Conservation (phyloP, 2,329 filamentous ascomycete genomes). For the Trichophyton equinum region DNA sequence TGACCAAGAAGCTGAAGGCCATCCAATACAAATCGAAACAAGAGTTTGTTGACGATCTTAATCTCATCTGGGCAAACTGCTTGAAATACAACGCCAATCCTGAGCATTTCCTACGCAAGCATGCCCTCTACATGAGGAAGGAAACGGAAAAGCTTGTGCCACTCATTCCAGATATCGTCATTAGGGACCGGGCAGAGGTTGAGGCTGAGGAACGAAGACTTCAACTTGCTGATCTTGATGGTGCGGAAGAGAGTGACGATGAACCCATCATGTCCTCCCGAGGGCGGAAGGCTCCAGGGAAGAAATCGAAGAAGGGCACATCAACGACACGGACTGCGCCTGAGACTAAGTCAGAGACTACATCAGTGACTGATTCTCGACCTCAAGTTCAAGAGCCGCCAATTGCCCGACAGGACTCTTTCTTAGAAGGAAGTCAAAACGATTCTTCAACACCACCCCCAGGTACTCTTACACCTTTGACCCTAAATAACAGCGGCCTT, state of each 20-base stretch:
- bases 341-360: constrained; percentile 20
- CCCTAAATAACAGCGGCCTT: constrained; percentile 53
- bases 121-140: constrained; percentile 92
- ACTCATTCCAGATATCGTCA: constrained; percentile 81
- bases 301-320: constrained; percentile 60
- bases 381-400: constrained; percentile 22
- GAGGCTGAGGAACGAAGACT: constrained; percentile 74
- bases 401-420: constrained; percentile 59
- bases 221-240: constrained; percentile 70
- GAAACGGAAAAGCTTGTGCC: constrained; percentile 95
- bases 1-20: constrained; percentile 93
- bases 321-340: constrained; percentile 53
- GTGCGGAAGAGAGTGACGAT: constrained; percentile 83
- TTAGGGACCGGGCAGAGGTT: constrained; percentile 84
- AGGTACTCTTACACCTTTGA: constrained; percentile 64
- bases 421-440: constrained; percentile 62
- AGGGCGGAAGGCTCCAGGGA: constrained; percentile 71
- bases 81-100: constrained; percentile 89
- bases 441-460: constrained; percentile 74
- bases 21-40: constrained; percentile 75
- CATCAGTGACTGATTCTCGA: constrained; percentile 39
- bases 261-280: constrained; percentile 97
- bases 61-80: constrained; percentile 95
- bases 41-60: constrained; percentile 86
- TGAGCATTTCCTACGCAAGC: constrained; percentile 74